phyloP scores from a whole-genome alignment of 2,329 filamentous ascomycete species.

The Colletotrichum sp. region DNA sequence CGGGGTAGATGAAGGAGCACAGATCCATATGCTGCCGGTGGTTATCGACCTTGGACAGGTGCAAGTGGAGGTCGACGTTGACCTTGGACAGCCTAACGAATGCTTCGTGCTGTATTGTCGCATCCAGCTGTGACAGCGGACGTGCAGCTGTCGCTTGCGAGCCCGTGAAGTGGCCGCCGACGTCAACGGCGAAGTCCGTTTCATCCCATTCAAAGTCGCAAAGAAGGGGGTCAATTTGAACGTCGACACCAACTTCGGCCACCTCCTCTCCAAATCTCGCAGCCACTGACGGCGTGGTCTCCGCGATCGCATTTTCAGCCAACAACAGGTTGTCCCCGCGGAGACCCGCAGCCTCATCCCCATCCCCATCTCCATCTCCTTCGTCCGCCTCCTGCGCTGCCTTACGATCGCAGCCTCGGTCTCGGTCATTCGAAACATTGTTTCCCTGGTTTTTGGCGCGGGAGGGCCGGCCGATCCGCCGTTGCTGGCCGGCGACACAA shows the following conservation, averaged over 20 bases:
- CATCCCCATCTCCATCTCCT: not conserved
- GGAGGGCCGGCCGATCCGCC: slow-evolving; percentile 34
- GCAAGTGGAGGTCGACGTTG: slow-evolving; percentile 25
- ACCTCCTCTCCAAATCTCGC: not conserved
- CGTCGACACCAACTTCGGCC: not conserved
- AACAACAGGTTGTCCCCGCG: not conserved
- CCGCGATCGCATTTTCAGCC: not conserved
- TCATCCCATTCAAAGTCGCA: not conserved
- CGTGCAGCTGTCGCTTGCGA: not conserved
- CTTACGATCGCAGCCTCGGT: not conserved
- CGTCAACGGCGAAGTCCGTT: not conserved
- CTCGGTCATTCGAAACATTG: not conserved
- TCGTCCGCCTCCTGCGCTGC: not conserved
- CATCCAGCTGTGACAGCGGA: not conserved
- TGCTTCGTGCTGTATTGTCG: not conserved
- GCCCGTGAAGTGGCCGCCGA: not conserved
- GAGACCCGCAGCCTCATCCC: not conserved
- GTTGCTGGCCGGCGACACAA: slow-evolving; percentile 32
- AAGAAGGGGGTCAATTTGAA: not conserved
- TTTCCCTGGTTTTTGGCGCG: not conserved
- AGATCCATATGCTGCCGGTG: not conserved
- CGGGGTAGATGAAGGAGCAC: not conserved
- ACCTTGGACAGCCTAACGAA: slow-evolving; percentile 22
- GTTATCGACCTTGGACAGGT: not conserved
- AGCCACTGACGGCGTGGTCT: not conserved